Base-by-base conservation (phyloP, 768 basidiomycete genomes). In the Clitopilus passeckerianus region DNA sequence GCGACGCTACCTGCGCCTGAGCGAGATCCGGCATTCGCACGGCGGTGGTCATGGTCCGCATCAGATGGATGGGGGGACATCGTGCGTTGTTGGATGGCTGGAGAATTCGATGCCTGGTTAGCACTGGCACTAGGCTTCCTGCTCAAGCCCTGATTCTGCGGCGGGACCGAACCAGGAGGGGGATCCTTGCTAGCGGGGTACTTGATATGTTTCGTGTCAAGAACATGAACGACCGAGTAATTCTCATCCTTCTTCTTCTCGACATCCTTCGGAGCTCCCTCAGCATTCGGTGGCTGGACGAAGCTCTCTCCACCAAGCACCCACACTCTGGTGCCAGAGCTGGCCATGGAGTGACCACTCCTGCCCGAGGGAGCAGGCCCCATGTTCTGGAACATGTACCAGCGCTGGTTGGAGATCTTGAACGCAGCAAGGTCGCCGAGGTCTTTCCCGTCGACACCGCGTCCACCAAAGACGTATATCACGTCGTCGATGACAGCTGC, bases 301-400 rank as follows among this genome's bases (percentile, higher is more conserved):
- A 92, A 50, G 46, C 46, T 50, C 74, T 98, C 97, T 16, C 97
- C 97, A 43, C 97, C 97, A 15, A 99, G 82, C 5, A 99, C 95
- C 64, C 93, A 92, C 5, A 99, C 91, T 61, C 88, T 85, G 53
- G 87, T 83, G 30, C 92, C 93, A 69, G 91, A 87, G 12, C 93
- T 87, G 6, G 95, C 93, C 95, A 99, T 96, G n/a, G 96, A 92
- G 73, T 99, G 97, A 1, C 97, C 97, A 8, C 93, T 95, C 54
- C 97, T 84, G 2, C 93, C 92, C 41, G 81, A 87, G 0, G 97
- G 97, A 15, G 93, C 85, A 16, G 96, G 96, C 0, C 97, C 97
- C 97, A 99, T 99, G 69, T 98, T 97, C 73, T 98, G 95, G 79
- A 99, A 99, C 93, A 95, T 98, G 75, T 95, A 99, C 97, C 97